Evolutionary conservation across 2,329 filamentous ascomycete species (phyloP).

Genomic region (Allantophomopsis lycopodina): DNA sequence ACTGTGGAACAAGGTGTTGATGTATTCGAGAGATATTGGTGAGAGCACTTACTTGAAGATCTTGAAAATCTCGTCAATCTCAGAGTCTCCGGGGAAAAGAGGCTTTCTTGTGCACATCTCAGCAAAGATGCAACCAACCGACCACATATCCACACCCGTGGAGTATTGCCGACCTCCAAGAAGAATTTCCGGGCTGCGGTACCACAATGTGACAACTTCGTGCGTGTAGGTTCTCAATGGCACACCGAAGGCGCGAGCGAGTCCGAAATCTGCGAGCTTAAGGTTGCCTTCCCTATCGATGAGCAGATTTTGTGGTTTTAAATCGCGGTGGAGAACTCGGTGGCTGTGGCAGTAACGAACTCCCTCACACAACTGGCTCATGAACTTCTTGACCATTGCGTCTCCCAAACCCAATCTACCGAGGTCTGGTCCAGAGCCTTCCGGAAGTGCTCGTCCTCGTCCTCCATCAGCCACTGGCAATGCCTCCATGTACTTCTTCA

Average conservation of each 20-base stretch:
- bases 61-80: slow-evolving; percentile 92
- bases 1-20: slow-evolving; percentile 1
- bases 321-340: slow-evolving; percentile 72
- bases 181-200: slow-evolving; percentile 80
- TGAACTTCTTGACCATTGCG: slow-evolving; percentile 83
- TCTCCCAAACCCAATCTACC: slow-evolving; percentile 60
- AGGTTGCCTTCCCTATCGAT: slow-evolving; percentile 80
- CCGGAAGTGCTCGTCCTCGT: slow-evolving; percentile 71
- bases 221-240: slow-evolving; percentile 86
- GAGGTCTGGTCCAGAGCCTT: slow-evolving; percentile 52
- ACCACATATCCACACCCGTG: slow-evolving; percentile 94
- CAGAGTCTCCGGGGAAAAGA: slow-evolving; percentile 82
- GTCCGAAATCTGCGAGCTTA: slow-evolving; percentile 81
- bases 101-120: slow-evolving; percentile 95
- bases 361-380: slow-evolving; percentile 75
- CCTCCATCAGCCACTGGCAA: slow-evolving; percentile 75
- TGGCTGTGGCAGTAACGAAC: slow-evolving; percentile 83
- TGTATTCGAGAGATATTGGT: neutral
- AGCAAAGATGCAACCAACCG: slow-evolving; percentile 84
- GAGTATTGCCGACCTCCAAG: slow-evolving; percentile 86
- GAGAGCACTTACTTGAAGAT: slow-evolving; percentile 59
- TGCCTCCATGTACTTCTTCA: slow-evolving; percentile 95
- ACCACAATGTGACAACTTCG: slow-evolving; percentile 92
- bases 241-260: slow-evolving; percentile 82
- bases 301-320: slow-evolving; percentile 84